Conservation (phyloP, 345 rosid species). For the Gossypium stocksii region DNA sequence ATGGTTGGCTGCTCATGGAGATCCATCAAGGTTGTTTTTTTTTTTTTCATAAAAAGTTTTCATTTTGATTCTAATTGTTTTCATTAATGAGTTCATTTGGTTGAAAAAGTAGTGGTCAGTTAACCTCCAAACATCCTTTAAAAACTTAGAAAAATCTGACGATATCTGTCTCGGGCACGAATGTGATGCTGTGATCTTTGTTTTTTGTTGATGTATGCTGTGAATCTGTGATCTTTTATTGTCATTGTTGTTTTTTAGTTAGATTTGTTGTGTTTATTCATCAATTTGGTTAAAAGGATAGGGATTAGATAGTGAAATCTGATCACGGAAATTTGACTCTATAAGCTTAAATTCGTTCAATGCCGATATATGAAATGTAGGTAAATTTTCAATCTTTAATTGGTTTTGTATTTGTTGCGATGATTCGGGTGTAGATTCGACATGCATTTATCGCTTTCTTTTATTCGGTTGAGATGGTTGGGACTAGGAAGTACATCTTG, state of each 20-base stretch:
- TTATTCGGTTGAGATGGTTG: neutral
- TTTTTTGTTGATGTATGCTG: too few relatives aligned
- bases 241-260: neutral
- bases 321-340: neutral
- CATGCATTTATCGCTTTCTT: neutral
- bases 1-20: constrained; percentile 89
- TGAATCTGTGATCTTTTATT: neutral
- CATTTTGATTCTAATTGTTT: constrained; percentile 11
- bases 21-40: constrained; percentile 69
- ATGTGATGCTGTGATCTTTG: neutral
- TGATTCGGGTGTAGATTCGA: neutral
- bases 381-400: neutral
- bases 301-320: neutral
- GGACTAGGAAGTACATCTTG: neutral
- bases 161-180: neutral
- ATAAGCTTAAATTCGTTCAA: neutral
- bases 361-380: neutral
- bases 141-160: too few relatives aligned
- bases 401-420: neutral
- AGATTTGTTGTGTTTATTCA: constrained; percentile 4
- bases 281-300: neutral
- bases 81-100: neutral
- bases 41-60: neutral
- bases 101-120: too few relatives aligned
- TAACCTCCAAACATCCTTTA: too few relatives aligned